Conservation (phyloP, 2,329 filamentous ascomycete genomes). For the Colletotrichum sublineola region DNA sequence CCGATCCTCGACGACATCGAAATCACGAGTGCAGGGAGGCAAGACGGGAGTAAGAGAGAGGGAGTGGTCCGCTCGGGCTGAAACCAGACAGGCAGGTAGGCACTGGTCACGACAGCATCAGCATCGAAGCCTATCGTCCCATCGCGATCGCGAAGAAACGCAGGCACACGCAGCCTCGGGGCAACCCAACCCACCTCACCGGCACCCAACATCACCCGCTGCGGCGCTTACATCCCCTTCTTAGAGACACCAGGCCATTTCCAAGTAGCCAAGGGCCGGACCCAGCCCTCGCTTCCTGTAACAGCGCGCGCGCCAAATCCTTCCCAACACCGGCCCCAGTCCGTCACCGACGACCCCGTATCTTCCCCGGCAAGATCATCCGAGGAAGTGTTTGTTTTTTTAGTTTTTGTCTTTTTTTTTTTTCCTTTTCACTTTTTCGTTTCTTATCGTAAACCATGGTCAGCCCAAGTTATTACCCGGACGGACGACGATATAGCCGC, state of each 20-base stretch:
- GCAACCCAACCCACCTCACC: not conserved
- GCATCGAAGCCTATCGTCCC: not conserved
- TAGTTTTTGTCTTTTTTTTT: not conserved
- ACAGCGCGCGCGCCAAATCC: conserved; percentile 12
- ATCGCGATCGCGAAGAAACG: conserved; percentile 17
- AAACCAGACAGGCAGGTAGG: conserved; percentile 21
- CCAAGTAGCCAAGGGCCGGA: not conserved
- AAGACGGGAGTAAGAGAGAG: not conserved
- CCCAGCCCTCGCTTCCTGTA: conserved; percentile 40
- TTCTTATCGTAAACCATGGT: conserved; percentile 54
- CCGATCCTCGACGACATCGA: not conserved
- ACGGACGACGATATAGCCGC: conserved; percentile 58
- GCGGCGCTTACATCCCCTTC: not conserved
- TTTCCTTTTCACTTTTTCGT: not conserved
- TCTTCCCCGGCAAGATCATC: conserved; percentile 1
- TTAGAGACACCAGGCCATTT: not conserved
- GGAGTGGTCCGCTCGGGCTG: not conserved
- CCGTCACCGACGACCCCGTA: not conserved
- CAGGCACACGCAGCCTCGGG: not conserved
- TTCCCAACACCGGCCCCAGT: conserved; percentile 3
- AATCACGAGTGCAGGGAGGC: conserved; percentile 1
- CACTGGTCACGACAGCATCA: conserved; percentile 19
- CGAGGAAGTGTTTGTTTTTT: not conserved
- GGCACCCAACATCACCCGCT: not conserved
- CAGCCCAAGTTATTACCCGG: conserved; percentile 56